Base-by-base conservation (phyloP, 148 eudicot species). In the Rheum nobile region DNA sequence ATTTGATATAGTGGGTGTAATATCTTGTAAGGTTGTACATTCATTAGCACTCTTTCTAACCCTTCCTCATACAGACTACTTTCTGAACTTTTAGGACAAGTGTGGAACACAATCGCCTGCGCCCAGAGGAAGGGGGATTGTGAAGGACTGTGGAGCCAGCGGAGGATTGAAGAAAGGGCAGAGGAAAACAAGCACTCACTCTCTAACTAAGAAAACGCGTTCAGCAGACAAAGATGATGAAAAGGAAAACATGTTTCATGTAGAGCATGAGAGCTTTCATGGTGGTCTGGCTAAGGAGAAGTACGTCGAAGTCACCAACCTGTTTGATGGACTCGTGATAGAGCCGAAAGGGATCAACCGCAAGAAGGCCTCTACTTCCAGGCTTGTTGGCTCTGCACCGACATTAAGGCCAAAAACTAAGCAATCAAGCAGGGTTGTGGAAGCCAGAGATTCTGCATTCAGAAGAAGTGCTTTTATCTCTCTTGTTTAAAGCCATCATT, bases 401-500 rank as follows among this genome's bases (percentile, higher is more conserved):
- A 26, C 31, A 12, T 57, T 57, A 28, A 57, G 67, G 16, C 32
- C 67, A 5, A 57, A 57, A 57, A 28, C 67, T 57, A 57, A 11
- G 67, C 67, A 57, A 28, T 57, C 34, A 17, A 10, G 6, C 21
- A 48, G 54, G 9, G 67, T 12, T 57, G 22, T 24, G 67, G 67
- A 57, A 11, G 67, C 32, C 32, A 28, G 67, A 57, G 32, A 28
- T 28, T 57, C 67, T 57, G 67, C 67, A 26, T 57, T 57, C 14
- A 57, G 32, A 28, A 57, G 32, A 57, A 57, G 34, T 63, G 69
- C 69, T 63, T 63, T 63, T n/a, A 63, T 63, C n/a, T 63, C 39
- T 31, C 69, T 14, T 63, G 69, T 31, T 63, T 31, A 16, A 31
- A 24, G 32, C 8, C 34, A 55, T 26, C 32, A 9, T 28, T 24